Base-by-base conservation (phyloP, 2,329 filamentous ascomycete species). In the Rhytidhysteron rufulum region DNA sequence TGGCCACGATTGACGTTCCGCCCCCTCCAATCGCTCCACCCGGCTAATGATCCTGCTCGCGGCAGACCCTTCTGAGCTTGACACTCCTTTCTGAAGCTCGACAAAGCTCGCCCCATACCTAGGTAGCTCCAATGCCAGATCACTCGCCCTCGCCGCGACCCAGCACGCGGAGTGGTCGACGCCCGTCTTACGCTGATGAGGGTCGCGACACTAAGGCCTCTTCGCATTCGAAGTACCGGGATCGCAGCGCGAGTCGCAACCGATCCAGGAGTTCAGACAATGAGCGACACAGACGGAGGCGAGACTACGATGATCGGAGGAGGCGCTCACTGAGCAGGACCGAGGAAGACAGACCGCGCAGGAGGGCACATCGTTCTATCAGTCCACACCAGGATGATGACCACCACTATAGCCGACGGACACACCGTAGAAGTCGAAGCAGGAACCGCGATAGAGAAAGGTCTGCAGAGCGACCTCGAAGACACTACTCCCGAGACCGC, bases 261-360 rank as follows among this genome's bases (percentile, higher is more conserved):
- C 20, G 58, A 60, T 63, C 60, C 29, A 57, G 58, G 17, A 35
- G 38, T 60, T 51, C 46, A 62, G 60, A 42, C 54, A 56, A 25
- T 13, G 31, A 29, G n/a, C 18, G 22, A 25, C 8, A 40, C 11
- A 34, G 31, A 24, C 38, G 27, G 37, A 39, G 22, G 21, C n/a
- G 38, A 29, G 25, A 39, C 37, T 30, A 39, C 37, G 29, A 35
- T n/a, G 38, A 36, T 9, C 39, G 35, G 20, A 43, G 24, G n/a
- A 49, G 60, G 27, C 53, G 51, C 22, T 50, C 60, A 31, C 40
- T 62, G 41, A 63, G 53, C 30, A 35, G 37, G 27, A 29, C 31
- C 21, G 48, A 56, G 44, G 43, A 58, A 11, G 50, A 46, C 30
- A 50, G 42, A 38, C 40, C 41, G 31, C 42, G 40, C 11, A 54